A percentile compares a stretch with the other conserved stretches of the same genome.
phyloP scores from a whole-genome alignment of 306 rosid genomes.

The Luffa aegyptiaca region DNA sequence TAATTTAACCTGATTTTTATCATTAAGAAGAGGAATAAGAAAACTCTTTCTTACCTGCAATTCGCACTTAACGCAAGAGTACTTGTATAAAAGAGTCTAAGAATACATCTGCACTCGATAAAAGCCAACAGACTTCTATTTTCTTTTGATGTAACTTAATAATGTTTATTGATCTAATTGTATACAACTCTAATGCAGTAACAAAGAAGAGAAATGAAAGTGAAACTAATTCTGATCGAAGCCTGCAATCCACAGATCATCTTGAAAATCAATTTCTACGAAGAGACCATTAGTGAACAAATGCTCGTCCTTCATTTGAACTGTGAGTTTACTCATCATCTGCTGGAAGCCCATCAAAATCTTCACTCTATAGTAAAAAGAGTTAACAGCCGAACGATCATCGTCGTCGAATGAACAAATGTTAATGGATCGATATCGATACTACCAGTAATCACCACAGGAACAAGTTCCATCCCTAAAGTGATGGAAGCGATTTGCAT shows the following conservation, averaged over 20 bases:
- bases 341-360: neutral
- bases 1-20: no score
- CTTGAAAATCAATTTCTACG: neutral
- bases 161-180: neutral
- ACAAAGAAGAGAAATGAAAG: neutral
- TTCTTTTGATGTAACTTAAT: neutral
- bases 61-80: neutral
- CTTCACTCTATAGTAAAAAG: neutral
- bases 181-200: neutral
- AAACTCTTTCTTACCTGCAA: neutral
- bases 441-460: slow-evolving; percentile 58
- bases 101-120: neutral
- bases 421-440: neutral
- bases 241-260: neutral
- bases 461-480: slow-evolving; percentile 40
- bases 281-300: neutral
- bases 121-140: neutral
- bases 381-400: neutral
- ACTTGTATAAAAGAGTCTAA: neutral
- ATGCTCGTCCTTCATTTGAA: neutral
- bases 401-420: neutral
- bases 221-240: neutral
- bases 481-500: slow-evolving; percentile 73
- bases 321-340: neutral
- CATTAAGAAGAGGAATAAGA: no score